phyloP scores from a whole-genome alignment of 176 grass and related monocot species.

The Carex pumila region DNA sequence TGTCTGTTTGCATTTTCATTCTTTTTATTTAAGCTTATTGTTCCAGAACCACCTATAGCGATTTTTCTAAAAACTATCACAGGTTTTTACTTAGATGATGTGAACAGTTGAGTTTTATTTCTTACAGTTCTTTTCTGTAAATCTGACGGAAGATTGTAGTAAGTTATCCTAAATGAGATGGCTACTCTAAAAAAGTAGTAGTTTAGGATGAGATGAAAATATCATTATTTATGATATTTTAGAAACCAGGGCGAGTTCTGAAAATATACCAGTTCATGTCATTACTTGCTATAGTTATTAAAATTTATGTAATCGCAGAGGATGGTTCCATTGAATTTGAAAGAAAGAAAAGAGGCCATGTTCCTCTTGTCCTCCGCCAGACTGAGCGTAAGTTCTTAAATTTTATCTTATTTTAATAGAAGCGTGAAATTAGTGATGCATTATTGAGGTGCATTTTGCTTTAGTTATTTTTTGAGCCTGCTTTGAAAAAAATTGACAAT shows the following conservation, averaged over 20 bases:
- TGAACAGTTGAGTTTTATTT: background rate
- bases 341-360: constrained; percentile 66
- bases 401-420: background rate
- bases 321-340: constrained; percentile 27
- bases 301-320: constrained; percentile 40
- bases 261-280: background rate
- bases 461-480: background rate
- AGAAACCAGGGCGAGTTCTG: background rate
- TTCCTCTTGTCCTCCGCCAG: constrained; percentile 64
- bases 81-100: background rate
- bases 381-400: constrained; percentile 60
- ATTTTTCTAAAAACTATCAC: background rate
- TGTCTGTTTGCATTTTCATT: background rate
- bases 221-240: background rate
- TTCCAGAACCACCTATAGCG: background rate
- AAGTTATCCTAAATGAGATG: background rate
- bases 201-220: background rate
- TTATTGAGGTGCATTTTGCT: background rate
- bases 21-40: background rate
- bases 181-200: background rate
- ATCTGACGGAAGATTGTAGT: background rate
- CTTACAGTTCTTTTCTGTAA: background rate
- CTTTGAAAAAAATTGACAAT: background rate
- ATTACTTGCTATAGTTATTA: constrained; percentile 7
- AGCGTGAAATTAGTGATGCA: background rate